phyloP scores from a whole-genome alignment of 306 rosid species.

The Quercus robur region DNA sequence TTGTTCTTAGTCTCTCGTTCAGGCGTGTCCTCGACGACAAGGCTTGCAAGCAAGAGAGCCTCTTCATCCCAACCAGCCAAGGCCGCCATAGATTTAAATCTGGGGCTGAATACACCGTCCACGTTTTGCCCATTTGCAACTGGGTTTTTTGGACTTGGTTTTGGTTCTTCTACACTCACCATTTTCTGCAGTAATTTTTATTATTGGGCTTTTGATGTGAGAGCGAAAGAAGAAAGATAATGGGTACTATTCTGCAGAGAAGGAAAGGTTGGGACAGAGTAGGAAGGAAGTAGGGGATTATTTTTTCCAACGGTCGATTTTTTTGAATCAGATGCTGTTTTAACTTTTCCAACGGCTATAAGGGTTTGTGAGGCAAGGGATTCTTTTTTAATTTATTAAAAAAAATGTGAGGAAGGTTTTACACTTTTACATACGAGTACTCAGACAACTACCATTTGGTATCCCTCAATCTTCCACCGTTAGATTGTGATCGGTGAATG shows the following conservation, averaged over 20 bases:
- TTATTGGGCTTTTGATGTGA: not conserved
- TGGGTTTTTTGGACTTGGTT: constrained; percentile 27
- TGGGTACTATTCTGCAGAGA: not conserved
- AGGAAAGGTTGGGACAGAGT: not conserved
- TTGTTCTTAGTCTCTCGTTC: constrained; percentile 52
- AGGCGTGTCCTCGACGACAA: constrained; percentile 82
- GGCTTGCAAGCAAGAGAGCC: constrained; percentile 61
- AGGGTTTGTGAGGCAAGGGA: not conserved
- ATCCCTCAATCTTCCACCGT: not conserved
- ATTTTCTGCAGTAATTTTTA: constrained; percentile 16
- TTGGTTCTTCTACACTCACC: constrained; percentile 40
- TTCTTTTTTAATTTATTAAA: no score
- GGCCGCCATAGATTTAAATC: constrained; percentile 88
- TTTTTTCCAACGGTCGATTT: constrained; percentile 37
- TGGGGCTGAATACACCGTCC: constrained; percentile 51
- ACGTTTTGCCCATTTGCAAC: constrained; percentile 22
- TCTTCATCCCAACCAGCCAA: constrained; percentile 99
- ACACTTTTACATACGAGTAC: not conserved
- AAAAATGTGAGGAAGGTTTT: no score
- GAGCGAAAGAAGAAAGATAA: not conserved
- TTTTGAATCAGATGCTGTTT: constrained; percentile 18
- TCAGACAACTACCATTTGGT: not conserved
- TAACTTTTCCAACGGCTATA: constrained; percentile 47
- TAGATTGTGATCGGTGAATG: not conserved
- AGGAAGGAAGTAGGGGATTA: not conserved